Base-by-base conservation (phyloP, 192 early-diverging fungal genomes). In the Dissophora ornata region DNA sequence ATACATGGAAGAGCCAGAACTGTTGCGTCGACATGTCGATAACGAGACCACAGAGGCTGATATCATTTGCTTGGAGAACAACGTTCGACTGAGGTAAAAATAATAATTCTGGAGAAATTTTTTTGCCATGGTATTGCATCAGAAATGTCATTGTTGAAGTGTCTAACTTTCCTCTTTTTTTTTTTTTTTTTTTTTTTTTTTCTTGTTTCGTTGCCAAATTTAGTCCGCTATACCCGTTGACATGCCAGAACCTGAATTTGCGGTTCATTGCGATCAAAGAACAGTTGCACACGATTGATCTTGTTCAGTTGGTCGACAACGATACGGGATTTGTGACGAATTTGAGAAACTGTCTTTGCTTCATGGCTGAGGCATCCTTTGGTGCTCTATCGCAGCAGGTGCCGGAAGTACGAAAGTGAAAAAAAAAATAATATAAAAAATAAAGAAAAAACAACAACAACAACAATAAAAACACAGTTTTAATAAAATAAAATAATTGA, bases 271-370 rank as follows among this genome's bases (percentile, higher is more conserved):
- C 87, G 3, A 82, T 88, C 52, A 84, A 83, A 57, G 87, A 88
- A 42, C 71, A 80, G 26, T 32, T 88, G 32, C 87, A 88, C 50
- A 78, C 84, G 15, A 83, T 88, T 52, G 87, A 88, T 62, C 47
- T 86, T 2, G 79, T 88, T 2, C 85, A 86, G 44, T 52, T 88
- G 7, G 85, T 88, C 11, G 87, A 88, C 46, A 80, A 82, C 49
- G 87, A 88, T 54, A 88, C 87, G 10, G 87, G 87, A 46, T 88
- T 88, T 63, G 85, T 85, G 1, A 85, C 83, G 16, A 88, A 88
- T 52, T 40, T 88, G 40, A 65, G 87, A 12, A 84, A 86, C 62
- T 77, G 73, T 22, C 64, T 77, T 19, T 77, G 73, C 53, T 77
- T 77, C 25, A 77, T 77, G 73, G 73, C 73, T n/a, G 73, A 77